Base-by-base conservation (phyloP, 2,329 filamentous ascomycete species). In the Penicillium sp. region DNA sequence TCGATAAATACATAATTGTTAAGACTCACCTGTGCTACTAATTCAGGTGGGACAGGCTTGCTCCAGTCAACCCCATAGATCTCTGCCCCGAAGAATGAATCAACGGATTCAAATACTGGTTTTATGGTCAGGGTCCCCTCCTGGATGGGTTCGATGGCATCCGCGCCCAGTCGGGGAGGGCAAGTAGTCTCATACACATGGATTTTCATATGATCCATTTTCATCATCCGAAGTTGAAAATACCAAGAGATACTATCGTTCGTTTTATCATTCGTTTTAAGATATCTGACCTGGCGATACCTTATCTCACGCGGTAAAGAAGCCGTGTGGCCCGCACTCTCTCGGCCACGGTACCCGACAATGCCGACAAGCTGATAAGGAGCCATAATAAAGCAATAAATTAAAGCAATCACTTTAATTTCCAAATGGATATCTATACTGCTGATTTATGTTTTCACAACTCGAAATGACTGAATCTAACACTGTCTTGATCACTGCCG, bases 61-160 rank as follows among this genome's bases (percentile, higher is more conserved):
- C 31, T 49, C 57, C 61, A 62, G 39, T 59, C 55, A 25, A 61
- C 53, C 1, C 61, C 59, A 16, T 43, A 55, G 4, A 62, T 35
- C 26, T 63, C 61, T n/a, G 61, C 61, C 4, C 61, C 61, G 39
- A 63, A 63, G 10, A 33, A 35, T 14, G 42, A 55, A 14, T 51
- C 7, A 9, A 49, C n/a, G 2, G 39, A 52, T n/a, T 48, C 39
- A 25, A 63, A 33, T 8, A 63, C 29, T n/a, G 61, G 61, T 16
- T 39, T 53, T 3, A 61, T 51, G 13, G 39, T 55, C 5, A 63
- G 44, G 13, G 27, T n/a, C 4, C 57, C 59, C n/a, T 55, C 45
- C 47, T 54, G 54, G 13, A 60, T 55, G 23, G 35, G 10, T 27
- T 39, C 37, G 1, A 33, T 11, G 25, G 14, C 29, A n/a, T 33